A percentile compares a stretch with the other conserved stretches of the same genome.
Conservation (phyloP, 2,329 filamentous ascomycete species). For the Fusarium pilosicola region DNA sequence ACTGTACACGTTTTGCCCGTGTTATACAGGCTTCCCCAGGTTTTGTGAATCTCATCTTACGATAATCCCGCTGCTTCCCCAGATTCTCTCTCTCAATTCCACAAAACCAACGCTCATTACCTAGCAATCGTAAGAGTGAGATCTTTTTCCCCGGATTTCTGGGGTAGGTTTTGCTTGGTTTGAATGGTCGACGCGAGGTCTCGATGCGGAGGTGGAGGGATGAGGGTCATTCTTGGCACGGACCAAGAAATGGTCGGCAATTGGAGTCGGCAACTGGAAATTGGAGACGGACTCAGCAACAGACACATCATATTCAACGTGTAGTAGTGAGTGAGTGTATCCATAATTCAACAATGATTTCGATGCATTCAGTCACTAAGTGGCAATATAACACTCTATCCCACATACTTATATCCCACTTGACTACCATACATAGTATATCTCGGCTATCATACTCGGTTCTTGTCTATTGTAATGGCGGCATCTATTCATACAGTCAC, state of each 20-base stretch:
- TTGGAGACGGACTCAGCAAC: not conserved
- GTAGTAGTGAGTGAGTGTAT: not conserved
- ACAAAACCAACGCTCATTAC: slow-evolving; percentile 23
- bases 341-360: not conserved
- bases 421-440: not conserved
- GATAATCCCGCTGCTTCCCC: slow-evolving; percentile 2
- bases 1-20: not conserved
- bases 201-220: slow-evolving; percentile 21
- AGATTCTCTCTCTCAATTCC: slow-evolving; percentile 9
- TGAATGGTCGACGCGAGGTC: slow-evolving; percentile 14
- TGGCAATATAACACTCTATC: not conserved
- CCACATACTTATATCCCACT: not conserved
- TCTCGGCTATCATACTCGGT: slow-evolving; percentile 26
- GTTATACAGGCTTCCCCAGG: slow-evolving; percentile 30
- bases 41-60: slow-evolving; percentile 15
- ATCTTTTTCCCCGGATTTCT: slow-evolving; percentile 31
- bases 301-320: not conserved
- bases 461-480: not conserved
- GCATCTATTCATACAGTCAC: not conserved
- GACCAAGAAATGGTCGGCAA: slow-evolving; percentile 41
- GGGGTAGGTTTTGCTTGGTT: slow-evolving; percentile 12
- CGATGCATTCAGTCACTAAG: not conserved
- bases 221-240: slow-evolving; percentile 25
- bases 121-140: slow-evolving; percentile 28
- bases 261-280: slow-evolving; percentile 41